Base-by-base conservation (phyloP, 345 rosid genomes). In the Eucalyptus pauciflora region DNA sequence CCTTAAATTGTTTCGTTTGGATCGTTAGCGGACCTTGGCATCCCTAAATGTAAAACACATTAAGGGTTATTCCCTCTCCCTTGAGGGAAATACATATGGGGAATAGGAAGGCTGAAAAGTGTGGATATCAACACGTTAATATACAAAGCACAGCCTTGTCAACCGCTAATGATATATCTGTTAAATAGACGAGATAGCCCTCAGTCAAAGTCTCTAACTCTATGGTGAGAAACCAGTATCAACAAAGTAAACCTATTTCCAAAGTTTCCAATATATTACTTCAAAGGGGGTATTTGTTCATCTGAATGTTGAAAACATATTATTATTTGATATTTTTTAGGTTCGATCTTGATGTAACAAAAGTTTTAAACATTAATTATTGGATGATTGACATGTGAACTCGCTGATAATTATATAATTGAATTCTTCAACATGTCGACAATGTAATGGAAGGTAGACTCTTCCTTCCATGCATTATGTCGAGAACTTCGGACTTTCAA, bases 151-250 rank as follows among this genome's bases (percentile, higher is more conserved):
- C 10, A 20, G 1, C 0, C 2, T 52, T 52, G 5, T 52, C 2
- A 52, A 0, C 2, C 1, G 0, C 4, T 52, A 52, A 18, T 18
- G 24, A 4, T 52, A 7, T 52, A 52, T 52, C 0, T 2, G 0
- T 52, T 52, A 52, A 52, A 52, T 1, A 7, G 1, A 2, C 1
- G 2, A 52, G 10, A 5, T 1, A 52, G 10, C 58, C 5, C 10
- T 52, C 0, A 1, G 1, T 8, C 58, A 52, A 20, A 10, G 49
- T 46, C 49, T 46, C 12, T 46, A 1, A 8, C 58, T 52, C 58
- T 52, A 52, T 3, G 2, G 10, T 18, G 25, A 52, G 58, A 52
- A 52, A 2, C 58, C 2, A 20, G 0, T 1, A 20, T 52, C 25
- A 10, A 52, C 58, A 18, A 52, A 52, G 58, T 52, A 37, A 4